Evolutionary conservation across 129 eudicot genomes (phyloP).

Genomic region (Lonicera japonica): DNA sequence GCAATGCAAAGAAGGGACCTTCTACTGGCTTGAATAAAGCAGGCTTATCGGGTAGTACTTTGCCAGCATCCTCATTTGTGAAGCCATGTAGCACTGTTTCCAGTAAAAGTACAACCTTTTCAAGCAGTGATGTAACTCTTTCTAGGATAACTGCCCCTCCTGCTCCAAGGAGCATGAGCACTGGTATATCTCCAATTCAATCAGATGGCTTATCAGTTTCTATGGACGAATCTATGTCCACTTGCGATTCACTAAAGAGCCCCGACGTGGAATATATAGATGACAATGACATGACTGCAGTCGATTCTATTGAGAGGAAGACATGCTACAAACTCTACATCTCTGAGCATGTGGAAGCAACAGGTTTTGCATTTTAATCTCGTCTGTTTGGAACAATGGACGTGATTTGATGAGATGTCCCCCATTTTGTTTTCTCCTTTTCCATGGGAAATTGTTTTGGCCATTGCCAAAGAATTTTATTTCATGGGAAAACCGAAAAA

Average conservation of each 20-base stretch:
- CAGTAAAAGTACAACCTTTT: slow-evolving; percentile 14
- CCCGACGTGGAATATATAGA: slow-evolving; percentile 87
- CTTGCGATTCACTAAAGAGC: slow-evolving; percentile 81
- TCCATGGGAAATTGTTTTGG: no score
- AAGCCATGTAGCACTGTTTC: slow-evolving; percentile 30
- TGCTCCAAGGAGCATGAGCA: slow-evolving; percentile 21
- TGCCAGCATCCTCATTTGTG: slow-evolving; percentile 25
- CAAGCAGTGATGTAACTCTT: slow-evolving; percentile 25
- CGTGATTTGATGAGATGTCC: no score
- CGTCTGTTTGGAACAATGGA: no score
- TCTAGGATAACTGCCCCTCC: slow-evolving; percentile 26
- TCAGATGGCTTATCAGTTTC: slow-evolving; percentile 56
- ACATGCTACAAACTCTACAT: slow-evolving; percentile 60
- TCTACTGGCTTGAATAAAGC: slow-evolving; percentile 21
- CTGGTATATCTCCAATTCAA: slow-evolving; percentile 49
- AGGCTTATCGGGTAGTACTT: slow-evolving; percentile 20
- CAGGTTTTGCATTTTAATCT: slow-evolving; percentile 39
- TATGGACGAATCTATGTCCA: slow-evolving; percentile 83
- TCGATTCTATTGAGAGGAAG: slow-evolving; percentile 73
- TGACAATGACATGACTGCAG: slow-evolving; percentile 57
- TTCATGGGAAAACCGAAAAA: no score
- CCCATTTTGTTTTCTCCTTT: no score
- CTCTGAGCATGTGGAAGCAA: slow-evolving; percentile 46
- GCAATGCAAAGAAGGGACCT: slow-evolving; percentile 51
- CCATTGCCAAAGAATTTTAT: no score